Percentiles rank a stretch among this genome's conserved stretches.
These are phyloP conservation scores for Skeletonema costatum DNA, from an alignment of 108 stramenopile genomes.

Conservation along the genomic window DNA sequence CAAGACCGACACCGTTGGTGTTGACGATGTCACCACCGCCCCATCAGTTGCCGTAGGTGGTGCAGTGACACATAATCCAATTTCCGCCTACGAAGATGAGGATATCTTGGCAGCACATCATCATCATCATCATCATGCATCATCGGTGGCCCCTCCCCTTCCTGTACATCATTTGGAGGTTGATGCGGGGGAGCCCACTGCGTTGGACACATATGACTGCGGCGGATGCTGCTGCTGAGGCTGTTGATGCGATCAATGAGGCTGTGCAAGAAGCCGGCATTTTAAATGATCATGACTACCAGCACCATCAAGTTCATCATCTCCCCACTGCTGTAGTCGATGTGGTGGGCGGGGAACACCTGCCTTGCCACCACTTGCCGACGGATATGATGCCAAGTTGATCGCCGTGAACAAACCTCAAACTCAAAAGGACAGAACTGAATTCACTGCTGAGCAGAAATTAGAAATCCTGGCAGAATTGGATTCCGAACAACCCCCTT, in stretches of 20 bases:
- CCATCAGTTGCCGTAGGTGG: background rate
- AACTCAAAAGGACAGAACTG: background rate
- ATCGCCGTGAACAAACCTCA: background rate
- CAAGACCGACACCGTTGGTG: background rate
- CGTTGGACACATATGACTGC: background rate
- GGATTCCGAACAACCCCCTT: background rate
- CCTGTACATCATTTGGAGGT: background rate
- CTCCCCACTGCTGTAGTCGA: background rate
- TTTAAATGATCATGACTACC: background rate
- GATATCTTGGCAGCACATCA: background rate
- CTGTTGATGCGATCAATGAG: background rate
- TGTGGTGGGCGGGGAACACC: background rate
- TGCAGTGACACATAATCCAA: background rate
- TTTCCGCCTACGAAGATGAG: background rate
- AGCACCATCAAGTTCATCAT: background rate
- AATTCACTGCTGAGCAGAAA: slow-evolving; percentile 12
- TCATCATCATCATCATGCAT: too few species aligned
- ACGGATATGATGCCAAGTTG: background rate
- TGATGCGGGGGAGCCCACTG: background rate
- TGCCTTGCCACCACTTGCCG: background rate
- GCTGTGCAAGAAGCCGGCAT: background rate
- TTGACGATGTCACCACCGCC: background rate
- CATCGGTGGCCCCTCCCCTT: background rate
- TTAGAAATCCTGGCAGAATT: slow-evolving; percentile 3
- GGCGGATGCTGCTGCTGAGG: background rate